Evolutionary conservation across 139 green algal species (phyloP).

Genomic region (Choricystis sp.): DNA sequence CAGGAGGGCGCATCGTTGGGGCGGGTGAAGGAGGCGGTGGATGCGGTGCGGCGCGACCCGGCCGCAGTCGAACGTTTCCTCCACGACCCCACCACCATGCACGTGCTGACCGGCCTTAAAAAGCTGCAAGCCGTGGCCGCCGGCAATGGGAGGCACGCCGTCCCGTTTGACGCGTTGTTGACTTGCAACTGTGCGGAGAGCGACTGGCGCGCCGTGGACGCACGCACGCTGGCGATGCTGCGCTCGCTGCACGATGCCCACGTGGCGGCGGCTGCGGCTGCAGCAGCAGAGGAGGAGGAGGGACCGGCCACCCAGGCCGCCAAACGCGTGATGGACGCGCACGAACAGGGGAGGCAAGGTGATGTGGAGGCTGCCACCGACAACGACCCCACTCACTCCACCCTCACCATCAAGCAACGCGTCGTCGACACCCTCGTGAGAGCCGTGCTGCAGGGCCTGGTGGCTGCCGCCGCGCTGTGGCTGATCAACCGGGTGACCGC

Average conservation of each 20-base stretch:
- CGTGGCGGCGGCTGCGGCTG: conserved; percentile 7
- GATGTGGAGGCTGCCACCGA: too few relatives aligned
- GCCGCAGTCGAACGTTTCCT: conserved; percentile 2
- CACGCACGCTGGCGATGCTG: not conserved
- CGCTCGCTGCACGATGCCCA: not conserved
- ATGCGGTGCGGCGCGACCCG: conserved; percentile 8
- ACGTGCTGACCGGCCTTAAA: conserved; percentile 13
- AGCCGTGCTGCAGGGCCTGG: too few relatives aligned
- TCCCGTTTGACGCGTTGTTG: conserved; percentile 12
- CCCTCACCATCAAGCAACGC: too few relatives aligned
- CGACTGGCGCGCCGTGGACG: not conserved
- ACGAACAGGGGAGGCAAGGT: too few relatives aligned
- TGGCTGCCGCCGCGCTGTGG: too few relatives aligned
- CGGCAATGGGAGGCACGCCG: conserved; percentile 13
- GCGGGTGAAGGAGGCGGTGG: conserved; percentile 2
- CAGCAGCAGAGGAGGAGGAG: not conserved
- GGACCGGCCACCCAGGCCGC: too few relatives aligned
- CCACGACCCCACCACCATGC: conserved; percentile 6
- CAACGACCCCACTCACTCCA: too few relatives aligned
- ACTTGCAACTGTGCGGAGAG: not conserved
- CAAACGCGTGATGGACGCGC: too few relatives aligned
- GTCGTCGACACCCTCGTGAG: too few relatives aligned
- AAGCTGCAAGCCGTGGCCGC: conserved; percentile 13
- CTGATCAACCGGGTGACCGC: too few relatives aligned
- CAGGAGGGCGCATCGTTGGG: conserved; percentile 20